Evolutionary conservation across 768 basidiomycete species (phyloP), one percentile per base, ranked within the genome.

Genomic region (Boletus sp.): DNA sequence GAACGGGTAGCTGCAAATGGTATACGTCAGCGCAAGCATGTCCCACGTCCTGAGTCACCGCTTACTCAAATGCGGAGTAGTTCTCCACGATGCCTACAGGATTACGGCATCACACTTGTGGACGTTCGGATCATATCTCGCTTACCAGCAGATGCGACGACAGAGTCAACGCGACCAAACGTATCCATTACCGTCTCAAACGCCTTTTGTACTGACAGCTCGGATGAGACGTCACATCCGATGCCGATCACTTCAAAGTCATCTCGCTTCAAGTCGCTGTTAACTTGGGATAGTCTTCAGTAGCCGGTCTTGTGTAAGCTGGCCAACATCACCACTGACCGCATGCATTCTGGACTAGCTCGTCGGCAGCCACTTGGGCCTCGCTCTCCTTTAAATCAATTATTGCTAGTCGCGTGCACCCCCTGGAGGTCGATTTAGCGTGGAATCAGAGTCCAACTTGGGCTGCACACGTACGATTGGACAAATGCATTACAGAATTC

Each of bases 401-500:
- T 61, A 97, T 81, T 33, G 85, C 93, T 30, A 98, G 71, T 52
- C 79, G 78, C 29, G 86, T 86, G 71, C 92, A 93, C 49, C 94
- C 95, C 7, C 91, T 92, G 67, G 10, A 50, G 53, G 37, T 50
- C 47, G 40, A 60, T 60, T 39, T 50, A 56, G 57, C 39, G 36
- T 20, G 35, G 24, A 11, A 56, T 35, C 35, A 37, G 8, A 33
- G 12, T 18, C n/a, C 48, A 44, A 40, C 24, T 24, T 24, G 42
- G 28, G 30, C 5, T 45, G 45, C 35, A 42, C 29, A 59, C 54
- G 39, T 56, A 92, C 90, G 90, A 90, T 73, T 90, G 86, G 62
- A 94, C 66, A 72, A 98, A 94, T 12, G 94, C 94, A 46, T 86
- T 83, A 70, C 93, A 94, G 70, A 98, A 93, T 71, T 93, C 88